These are phyloP conservation scores for Peniophora sp. DNA, from an alignment of 1,284 basidiomycete genomes.

Conservation along the genomic window DNA sequence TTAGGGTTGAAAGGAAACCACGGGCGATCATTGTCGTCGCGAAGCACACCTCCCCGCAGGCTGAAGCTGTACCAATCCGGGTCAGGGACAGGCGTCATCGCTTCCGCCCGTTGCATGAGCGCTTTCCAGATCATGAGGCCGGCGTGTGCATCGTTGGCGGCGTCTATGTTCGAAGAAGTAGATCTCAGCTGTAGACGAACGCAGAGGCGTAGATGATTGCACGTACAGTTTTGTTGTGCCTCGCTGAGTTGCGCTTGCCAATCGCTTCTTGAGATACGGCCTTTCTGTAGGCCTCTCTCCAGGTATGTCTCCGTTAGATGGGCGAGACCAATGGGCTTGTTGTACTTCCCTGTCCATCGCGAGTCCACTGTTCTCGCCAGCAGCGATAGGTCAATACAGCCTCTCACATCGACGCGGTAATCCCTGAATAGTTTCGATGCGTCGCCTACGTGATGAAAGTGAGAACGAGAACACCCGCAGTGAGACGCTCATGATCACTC, in stretches of 20 bases:
- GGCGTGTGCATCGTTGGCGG: conserved; percentile 63
- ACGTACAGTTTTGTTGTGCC: conserved; percentile 52
- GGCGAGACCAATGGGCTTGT: conserved; percentile 45
- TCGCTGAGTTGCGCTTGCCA: conserved; percentile 43
- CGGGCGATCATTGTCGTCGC: conserved; percentile 25
- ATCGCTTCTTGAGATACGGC: conserved; percentile 52
- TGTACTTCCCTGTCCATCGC: conserved; percentile 61
- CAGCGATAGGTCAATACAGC: conserved; percentile 60
- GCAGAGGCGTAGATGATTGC: not conserved
- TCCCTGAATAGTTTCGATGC: conserved; percentile 55
- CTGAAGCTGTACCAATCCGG: conserved; percentile 51
- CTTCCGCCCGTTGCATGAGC: conserved; percentile 31
- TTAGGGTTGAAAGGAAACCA: conserved; percentile 56
- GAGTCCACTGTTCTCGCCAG: conserved; percentile 59
- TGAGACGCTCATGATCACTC: conserved; percentile 13
- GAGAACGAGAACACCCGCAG: not conserved
- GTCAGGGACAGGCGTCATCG: conserved; percentile 32
- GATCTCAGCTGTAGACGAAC: not conserved
- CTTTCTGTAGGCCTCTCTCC: conserved; percentile 43
- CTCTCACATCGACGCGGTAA: conserved; percentile 36
- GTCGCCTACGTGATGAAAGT: conserved; percentile 39
- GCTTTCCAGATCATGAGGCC: conserved; percentile 42
- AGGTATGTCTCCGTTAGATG: conserved; percentile 54
- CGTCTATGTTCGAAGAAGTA: conserved; percentile 37
- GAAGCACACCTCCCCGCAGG: conserved; percentile 34